Evolutionary conservation across 129 eudicot species (phyloP).

Genomic region (Flaveria ramosissima): DNA sequence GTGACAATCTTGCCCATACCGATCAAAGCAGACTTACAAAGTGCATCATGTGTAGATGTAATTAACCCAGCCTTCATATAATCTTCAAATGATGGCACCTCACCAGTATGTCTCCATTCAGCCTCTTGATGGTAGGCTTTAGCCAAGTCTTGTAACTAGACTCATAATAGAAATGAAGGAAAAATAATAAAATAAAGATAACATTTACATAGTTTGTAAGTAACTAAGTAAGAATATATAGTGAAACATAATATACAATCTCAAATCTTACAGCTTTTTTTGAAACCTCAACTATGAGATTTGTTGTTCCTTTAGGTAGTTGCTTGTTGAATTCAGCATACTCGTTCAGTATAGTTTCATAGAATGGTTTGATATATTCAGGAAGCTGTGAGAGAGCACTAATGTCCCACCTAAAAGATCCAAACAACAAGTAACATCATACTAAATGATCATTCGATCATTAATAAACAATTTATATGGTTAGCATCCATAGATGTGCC

Average conservation of each 20-base stretch:
- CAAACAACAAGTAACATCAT: neutral
- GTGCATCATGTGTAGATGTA: too few species aligned
- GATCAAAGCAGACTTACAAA: neutral
- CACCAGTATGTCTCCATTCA: conserved; percentile 20
- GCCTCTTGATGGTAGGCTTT: conserved; percentile 1
- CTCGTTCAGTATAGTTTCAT: neutral
- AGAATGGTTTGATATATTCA: conserved; percentile 27
- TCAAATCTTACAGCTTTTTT: conserved; percentile 12
- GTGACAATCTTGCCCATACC: conserved; percentile 23
- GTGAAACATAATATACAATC: too few species aligned
- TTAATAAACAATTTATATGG: too few species aligned
- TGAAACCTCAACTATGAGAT: neutral
- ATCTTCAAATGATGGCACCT: conserved; percentile 15
- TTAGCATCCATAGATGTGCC: neutral
- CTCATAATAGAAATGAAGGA: neutral
- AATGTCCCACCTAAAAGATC: conserved; percentile 32
- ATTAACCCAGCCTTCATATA: neutral
- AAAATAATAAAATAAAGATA: neutral
- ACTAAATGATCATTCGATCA: too few species aligned
- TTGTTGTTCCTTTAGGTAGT: conserved; percentile 14
- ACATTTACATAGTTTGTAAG: too few species aligned
- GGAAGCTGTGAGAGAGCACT: conserved; percentile 28
- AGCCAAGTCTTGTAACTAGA: conserved; percentile 3
- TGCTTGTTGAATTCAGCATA: neutral
- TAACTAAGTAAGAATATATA: too few species aligned